Evolutionary conservation across 495 filamentous ascomycete species (phyloP).

Genomic region (Cenococcum geophilum): DNA sequence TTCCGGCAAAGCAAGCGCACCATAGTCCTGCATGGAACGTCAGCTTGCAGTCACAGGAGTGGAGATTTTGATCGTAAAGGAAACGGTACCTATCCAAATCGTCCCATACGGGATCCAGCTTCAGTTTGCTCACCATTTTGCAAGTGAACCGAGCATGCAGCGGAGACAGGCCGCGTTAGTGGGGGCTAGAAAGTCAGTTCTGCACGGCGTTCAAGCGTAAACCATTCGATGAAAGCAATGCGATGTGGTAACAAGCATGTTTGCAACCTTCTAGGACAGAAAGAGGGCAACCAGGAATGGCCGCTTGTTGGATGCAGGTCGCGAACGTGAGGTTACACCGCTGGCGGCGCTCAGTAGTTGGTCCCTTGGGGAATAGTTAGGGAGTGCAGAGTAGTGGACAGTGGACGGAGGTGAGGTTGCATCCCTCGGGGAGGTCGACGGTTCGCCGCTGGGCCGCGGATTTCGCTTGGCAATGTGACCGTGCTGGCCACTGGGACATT

Average conservation of each 20-base stretch:
- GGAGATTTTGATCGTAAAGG: slow-evolving; percentile 5
- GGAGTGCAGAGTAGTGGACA: not conserved
- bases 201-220: slow-evolving; percentile 1
- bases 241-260: slow-evolving; percentile 6
- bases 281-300: not conserved
- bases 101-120: slow-evolving; percentile 64
- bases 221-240: not conserved
- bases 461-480: not conserved
- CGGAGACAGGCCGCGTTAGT: not conserved
- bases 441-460: not conserved
- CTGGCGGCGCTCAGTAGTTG: not conserved
- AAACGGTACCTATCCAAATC: slow-evolving; percentile 48
- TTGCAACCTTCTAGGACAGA: not conserved
- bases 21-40: slow-evolving; percentile 29
- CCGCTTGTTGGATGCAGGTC: not conserved
- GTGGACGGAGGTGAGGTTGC: not conserved
- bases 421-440: not conserved
- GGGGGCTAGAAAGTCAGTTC: not conserved
- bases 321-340: slow-evolving; percentile 7
- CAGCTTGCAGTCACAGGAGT: slow-evolving; percentile 18
- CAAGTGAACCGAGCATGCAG: slow-evolving; percentile 6
- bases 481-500: no score
- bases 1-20: slow-evolving; percentile 13
- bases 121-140: slow-evolving; percentile 38
- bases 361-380: not conserved